Base-by-base conservation (phyloP, 345 rosid species). In the Schrenkiella parvula region DNA sequence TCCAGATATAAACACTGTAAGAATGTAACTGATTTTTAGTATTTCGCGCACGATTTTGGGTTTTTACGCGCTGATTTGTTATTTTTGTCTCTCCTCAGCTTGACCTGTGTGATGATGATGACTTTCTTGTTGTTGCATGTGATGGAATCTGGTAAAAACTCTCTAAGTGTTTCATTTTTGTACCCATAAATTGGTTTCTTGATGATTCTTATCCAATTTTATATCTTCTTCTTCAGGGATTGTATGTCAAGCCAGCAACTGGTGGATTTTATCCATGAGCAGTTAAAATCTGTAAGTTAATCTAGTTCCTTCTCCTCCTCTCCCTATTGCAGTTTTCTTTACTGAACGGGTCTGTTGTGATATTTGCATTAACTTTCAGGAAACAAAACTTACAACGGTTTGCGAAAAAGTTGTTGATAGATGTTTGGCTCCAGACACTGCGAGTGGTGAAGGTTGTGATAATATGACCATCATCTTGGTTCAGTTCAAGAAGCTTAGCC, bases 401-500 rank as follows among this genome's bases (percentile, higher is more conserved):
- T 89, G 97, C 6, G 96, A 95, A 85, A 88, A 81, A 83, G 93
- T 91, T 48, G 77, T 88, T 6, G 95, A 91, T 57, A 80, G 84
- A 81, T 91, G 97, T 78, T 78, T 91, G 85, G 97, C 99, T 46
- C 99, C 99, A 35, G 66, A 71, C 64, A 83, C 91, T 7, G 82
- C 85, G 0, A 79, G 85, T 47, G 98, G 97, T 0, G 96, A 89
- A 82, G 99, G 99, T 73, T 95, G 99, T 41, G 99, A 95, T 80
- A 95, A 95, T 72, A 91, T 95, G 99, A 91, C 99, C 29, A 91
- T 95, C 87, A 91, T 88, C 71, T 68, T 89, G 80, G 86, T 95
- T 60, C 97, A 88, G 69, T 86, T 95, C 73, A 89, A 84, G 85
- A 89, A 84, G 62, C 52, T 52, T 22, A 47, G 56, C 67, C 46